A percentile compares a stretch with the other conserved stretches of the same genome.
phyloP scores from a whole-genome alignment of 495 filamentous ascomycete species.

The Penicillium roqueforti region DNA sequence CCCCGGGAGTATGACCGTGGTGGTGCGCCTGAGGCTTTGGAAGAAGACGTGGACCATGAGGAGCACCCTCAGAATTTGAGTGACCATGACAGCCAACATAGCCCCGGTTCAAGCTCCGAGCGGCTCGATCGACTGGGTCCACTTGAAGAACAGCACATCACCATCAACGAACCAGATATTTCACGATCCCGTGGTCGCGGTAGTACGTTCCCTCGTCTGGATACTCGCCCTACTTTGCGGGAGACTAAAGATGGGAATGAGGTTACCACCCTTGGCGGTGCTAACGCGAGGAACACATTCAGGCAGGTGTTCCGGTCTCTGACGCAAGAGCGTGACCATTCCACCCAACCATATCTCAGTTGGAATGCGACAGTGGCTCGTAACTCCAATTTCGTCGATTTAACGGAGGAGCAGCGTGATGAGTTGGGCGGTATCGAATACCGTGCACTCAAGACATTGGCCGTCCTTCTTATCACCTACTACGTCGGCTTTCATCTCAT shows the following conservation, averaged over 20 bases:
- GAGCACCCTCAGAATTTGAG: slow-evolving; percentile 15
- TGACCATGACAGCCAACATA: neutral
- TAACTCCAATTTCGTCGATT: slow-evolving; percentile 85
- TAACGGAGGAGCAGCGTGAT: slow-evolving; percentile 85
- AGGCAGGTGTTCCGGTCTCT: slow-evolving; percentile 35
- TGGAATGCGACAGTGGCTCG: slow-evolving; percentile 89
- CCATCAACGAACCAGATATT: slow-evolving; percentile 58
- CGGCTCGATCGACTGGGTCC: slow-evolving; percentile 26
- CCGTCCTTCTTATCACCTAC: slow-evolving; percentile 70
- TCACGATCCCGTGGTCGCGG: slow-evolving; percentile 28
- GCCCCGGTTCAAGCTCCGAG: slow-evolving; percentile 19
- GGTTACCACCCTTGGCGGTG: slow-evolving; percentile 11
- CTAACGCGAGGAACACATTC: slow-evolving; percentile 34
- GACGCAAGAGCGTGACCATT: slow-evolving; percentile 40
- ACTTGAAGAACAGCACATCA: slow-evolving; percentile 52
- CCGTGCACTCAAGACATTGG: slow-evolving; percentile 79
- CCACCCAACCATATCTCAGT: slow-evolving; percentile 79
- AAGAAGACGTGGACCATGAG: slow-evolving; percentile 44
- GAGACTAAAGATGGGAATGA: slow-evolving; percentile 25
- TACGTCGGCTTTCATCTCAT: slow-evolving; percentile 70
- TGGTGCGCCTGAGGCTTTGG: slow-evolving; percentile 59
- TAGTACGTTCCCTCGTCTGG: slow-evolving; percentile 39
- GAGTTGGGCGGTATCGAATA: slow-evolving; percentile 96
- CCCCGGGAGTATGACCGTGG: slow-evolving; percentile 83
- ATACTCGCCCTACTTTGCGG: slow-evolving; percentile 36